Percentiles rank a stretch among this genome's conserved stretches.
Evolutionary conservation across 1,139 yeast genomes (phyloP).

Genomic region (Hanseniaspora uvarum): DNA sequence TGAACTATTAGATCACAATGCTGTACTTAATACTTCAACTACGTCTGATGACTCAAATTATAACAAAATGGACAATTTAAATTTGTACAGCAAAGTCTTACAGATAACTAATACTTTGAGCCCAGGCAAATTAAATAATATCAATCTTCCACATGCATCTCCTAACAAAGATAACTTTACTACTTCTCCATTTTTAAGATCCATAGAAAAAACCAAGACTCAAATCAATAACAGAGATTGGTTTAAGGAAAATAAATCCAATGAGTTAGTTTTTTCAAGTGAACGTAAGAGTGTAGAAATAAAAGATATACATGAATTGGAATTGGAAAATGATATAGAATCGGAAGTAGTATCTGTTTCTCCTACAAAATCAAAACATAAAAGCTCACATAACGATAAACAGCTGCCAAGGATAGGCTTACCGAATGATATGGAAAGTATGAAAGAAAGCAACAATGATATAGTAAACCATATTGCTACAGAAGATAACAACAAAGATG

Average conservation of each 20-base stretch:
- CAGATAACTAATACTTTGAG: conserved; percentile 30
- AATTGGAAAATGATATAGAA: background rate
- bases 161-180: conserved; percentile 5
- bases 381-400: background rate
- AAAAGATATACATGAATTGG: background rate
- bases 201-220: conserved; percentile 14
- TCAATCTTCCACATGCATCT: background rate
- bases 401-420: background rate
- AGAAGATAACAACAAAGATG: background rate
- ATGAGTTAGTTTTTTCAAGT: background rate
- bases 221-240: conserved; percentile 8
- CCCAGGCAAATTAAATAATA: conserved; percentile 18
- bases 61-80: conserved; percentile 29
- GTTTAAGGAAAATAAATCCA: conserved; percentile 1
- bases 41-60: background rate
- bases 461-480: too few species aligned
- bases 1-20: conserved; percentile 27
- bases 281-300: background rate
- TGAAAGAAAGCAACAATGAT: background rate
- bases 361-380: conserved; percentile 6
- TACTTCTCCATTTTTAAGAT: conserved; percentile 17
- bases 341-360: background rate
- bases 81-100: conserved; percentile 30
- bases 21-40: background rate
- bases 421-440: background rate